Conservation (phyloP, 78 protist genomes). For the Dictyostelium brefeldianum region DNA sequence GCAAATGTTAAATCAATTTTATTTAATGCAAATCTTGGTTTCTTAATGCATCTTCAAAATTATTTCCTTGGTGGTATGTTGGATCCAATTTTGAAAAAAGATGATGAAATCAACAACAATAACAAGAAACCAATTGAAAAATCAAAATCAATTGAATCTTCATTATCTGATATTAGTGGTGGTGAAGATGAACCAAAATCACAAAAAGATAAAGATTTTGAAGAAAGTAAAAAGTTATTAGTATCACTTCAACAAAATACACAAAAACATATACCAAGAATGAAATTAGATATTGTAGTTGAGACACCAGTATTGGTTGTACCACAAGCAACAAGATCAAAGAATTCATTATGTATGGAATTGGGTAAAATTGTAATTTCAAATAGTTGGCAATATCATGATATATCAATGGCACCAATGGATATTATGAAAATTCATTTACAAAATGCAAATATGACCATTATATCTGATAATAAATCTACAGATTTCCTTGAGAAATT, state of each 20-base stretch:
- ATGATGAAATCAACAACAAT: background rate
- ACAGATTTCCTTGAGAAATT: constrained; percentile 40
- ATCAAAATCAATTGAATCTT: background rate
- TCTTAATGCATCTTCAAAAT: constrained; percentile 38
- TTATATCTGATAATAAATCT: background rate
- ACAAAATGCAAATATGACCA: constrained; percentile 40
- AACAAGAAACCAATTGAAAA: background rate
- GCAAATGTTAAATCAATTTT: constrained; percentile 65
- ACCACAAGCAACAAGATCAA: constrained; percentile 29
- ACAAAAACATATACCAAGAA: background rate
- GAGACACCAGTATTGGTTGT: constrained; percentile 63
- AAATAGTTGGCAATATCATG: constrained; percentile 24
- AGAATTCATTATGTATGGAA: constrained; percentile 38
- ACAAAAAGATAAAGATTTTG: background rate
- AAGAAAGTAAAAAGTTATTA: background rate
- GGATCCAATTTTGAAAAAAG: constrained; percentile 58
- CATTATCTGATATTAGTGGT: background rate
- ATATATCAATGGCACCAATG: background rate
- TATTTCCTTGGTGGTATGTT: constrained; percentile 74
- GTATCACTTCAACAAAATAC: background rate
- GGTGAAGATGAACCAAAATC: background rate
- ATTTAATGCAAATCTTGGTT: constrained; percentile 50
- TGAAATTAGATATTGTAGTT: constrained; percentile 54
- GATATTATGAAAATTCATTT: constrained; percentile 50
- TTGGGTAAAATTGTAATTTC: constrained; percentile 53